Conservation (phyloP, 306 rosid genomes). For the Oxytropis ochrocephala region DNA sequence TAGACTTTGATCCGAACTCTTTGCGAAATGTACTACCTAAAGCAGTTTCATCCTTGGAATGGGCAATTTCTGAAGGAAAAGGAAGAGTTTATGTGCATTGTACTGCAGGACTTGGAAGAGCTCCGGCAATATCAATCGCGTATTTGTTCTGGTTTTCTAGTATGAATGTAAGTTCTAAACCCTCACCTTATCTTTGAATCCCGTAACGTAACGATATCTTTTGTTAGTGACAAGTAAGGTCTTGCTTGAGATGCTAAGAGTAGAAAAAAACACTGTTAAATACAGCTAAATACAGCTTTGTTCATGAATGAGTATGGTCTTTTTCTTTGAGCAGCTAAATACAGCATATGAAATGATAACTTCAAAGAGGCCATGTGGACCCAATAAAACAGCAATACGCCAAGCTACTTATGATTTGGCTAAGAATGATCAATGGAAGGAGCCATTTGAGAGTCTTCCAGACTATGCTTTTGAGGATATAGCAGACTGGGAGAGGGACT, state of each 20-base stretch:
- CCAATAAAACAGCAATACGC: conserved; percentile 67
- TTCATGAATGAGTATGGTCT: conserved; percentile 7
- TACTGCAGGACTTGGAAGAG: conserved; percentile 94
- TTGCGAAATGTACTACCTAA: conserved; percentile 67
- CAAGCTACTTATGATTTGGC: conserved; percentile 81
- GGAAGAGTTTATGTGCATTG: conserved; percentile 85
- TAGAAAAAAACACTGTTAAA: background rate
- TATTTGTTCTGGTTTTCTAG: conserved; percentile 83
- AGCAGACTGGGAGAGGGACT: conserved; percentile 84
- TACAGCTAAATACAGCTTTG: background rate
- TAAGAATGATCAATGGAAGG: conserved; percentile 80
- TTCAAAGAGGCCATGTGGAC: conserved; percentile 88
- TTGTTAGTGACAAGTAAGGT: background rate
- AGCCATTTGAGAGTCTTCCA: conserved; percentile 84
- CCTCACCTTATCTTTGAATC: background rate
- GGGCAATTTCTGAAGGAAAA: conserved; percentile 78
- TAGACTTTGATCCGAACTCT: conserved; percentile 87
- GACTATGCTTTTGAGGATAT: conserved; percentile 70
- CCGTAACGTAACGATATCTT: background rate
- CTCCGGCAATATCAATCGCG: conserved; percentile 84
- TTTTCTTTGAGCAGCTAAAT: conserved; percentile 49
- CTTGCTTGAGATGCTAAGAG: background rate
- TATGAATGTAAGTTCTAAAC: conserved; percentile 60
- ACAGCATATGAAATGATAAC: conserved; percentile 69
- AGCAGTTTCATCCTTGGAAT: conserved; percentile 85